phyloP scores from a whole-genome alignment of 257 asterid species.

The Fraxinus pennsylvanica region DNA sequence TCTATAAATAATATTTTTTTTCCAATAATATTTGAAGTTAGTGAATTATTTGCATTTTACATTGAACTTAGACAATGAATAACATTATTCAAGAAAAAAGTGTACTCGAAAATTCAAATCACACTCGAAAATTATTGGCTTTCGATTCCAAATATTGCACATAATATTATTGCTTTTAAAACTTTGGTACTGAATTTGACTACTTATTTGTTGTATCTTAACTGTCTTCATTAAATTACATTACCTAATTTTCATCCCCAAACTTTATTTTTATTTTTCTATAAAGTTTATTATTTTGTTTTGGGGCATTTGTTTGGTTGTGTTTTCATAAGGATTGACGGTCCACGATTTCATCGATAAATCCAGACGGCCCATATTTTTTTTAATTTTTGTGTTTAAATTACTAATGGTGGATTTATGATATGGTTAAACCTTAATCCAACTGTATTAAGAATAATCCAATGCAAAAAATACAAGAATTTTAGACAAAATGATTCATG shows the following conservation, averaged over 20 bases:
- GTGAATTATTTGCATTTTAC: too few relatives aligned
- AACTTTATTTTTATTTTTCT: neutral
- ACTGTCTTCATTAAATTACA: neutral
- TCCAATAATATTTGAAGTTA: too few relatives aligned
- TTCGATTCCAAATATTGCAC: too few relatives aligned
- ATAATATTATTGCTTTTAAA: too few relatives aligned
- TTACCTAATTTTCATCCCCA: neutral
- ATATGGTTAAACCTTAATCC: neutral
- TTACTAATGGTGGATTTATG: neutral
- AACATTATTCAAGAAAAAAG: too few relatives aligned
- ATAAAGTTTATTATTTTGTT: neutral
- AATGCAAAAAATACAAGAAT: neutral
- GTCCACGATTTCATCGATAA: slow-evolving; percentile 26
- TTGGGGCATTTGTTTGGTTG: slow-evolving; percentile 9
- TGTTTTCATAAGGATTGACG: slow-evolving; percentile 29
- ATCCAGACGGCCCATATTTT: slow-evolving; percentile 11
- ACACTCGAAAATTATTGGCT: neutral
- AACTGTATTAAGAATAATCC: neutral
- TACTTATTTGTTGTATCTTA: neutral
- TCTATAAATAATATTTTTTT: too few relatives aligned
- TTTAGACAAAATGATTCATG: neutral
- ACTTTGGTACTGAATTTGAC: too few relatives aligned
- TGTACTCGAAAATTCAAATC: too few relatives aligned
- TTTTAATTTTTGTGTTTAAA: neutral
- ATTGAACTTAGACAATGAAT: too few relatives aligned